These are phyloP conservation scores for Stephania japonica DNA, from an alignment of 164 flowering plant species.

Conservation along the genomic window DNA sequence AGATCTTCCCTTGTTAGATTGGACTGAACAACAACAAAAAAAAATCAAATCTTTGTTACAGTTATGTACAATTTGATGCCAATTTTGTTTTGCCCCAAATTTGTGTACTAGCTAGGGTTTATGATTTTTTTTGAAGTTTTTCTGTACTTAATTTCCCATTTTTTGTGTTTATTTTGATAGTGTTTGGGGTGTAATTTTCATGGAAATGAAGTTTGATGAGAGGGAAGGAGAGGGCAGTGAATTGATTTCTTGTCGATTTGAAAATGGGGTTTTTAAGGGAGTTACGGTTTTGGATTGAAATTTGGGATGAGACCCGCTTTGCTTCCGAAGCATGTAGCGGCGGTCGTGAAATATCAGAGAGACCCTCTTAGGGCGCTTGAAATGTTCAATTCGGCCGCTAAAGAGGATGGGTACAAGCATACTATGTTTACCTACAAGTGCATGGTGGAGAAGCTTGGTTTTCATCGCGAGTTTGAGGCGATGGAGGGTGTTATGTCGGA, in stretches of 20 bases:
- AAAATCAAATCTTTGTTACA: too few relatives aligned
- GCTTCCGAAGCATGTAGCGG: slow-evolving; percentile 13
- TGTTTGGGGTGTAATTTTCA: not conserved
- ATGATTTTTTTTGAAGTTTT: too few relatives aligned
- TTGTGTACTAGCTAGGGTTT: too few relatives aligned
- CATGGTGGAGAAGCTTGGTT: slow-evolving; percentile 14
- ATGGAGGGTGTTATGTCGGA: slow-evolving; percentile 14
- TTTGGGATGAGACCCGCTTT: slow-evolving; percentile 10
- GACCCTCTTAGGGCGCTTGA: slow-evolving; percentile 10
- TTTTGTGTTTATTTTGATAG: not conserved
- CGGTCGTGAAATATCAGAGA: slow-evolving; percentile 7
- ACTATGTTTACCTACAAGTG: slow-evolving; percentile 10
- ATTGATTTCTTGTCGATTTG: not conserved
- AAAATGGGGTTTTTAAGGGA: not conserved
- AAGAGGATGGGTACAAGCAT: slow-evolving; percentile 11
- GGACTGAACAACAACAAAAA: too few relatives aligned
- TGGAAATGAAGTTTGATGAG: slow-evolving; percentile 2
- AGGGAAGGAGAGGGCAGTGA: not conserved
- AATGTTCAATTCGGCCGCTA: slow-evolving; percentile 12
- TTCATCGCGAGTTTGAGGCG: slow-evolving; percentile 10
- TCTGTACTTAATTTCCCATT: not conserved
- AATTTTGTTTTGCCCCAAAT: too few relatives aligned
- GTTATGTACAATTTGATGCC: too few relatives aligned
- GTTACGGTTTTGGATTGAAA: not conserved
- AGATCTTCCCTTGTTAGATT: too few relatives aligned